These are phyloP conservation scores for Capsicum baccatum DNA, from an alignment of 257 asterid species.

Conservation along the genomic window DNA sequence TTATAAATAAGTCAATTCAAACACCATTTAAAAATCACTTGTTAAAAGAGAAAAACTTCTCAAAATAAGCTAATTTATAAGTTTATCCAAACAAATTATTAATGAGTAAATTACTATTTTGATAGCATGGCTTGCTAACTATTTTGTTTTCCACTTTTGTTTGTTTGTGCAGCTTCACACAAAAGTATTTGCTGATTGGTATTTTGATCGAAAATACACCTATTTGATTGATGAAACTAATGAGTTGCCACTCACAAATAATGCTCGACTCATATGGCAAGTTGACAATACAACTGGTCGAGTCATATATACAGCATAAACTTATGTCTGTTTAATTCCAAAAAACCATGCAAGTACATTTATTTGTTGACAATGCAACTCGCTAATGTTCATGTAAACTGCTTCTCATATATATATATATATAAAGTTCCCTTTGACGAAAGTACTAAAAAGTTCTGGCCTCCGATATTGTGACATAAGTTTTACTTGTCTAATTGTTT, in stretches of 20 bases:
- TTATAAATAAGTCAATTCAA: no score
- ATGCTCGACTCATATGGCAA: no score
- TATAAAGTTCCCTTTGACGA: neutral
- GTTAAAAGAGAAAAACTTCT: no score
- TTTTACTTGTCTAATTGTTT: neutral
- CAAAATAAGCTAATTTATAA: no score
- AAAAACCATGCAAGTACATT: neutral
- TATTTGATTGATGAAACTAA: neutral
- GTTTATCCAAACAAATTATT: no score
- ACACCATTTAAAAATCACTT: no score
- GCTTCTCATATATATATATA: neutral
- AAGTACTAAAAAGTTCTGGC: neutral
- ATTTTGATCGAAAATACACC: conserved; percentile 7
- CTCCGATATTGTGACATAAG: neutral
- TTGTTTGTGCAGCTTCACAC: neutral
- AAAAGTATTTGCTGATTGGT: conserved; percentile 21
- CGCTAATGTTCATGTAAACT: neutral
- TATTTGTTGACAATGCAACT: neutral
- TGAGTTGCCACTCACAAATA: neutral
- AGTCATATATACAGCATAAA: no score
- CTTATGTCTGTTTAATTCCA: no score
- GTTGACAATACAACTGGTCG: no score
- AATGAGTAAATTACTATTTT: no score
- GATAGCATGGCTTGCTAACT: neutral
- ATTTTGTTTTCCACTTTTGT: neutral